Conservation (phyloP, 202 grass and related monocot genomes). For the Brachypodium distachyon region DNA sequence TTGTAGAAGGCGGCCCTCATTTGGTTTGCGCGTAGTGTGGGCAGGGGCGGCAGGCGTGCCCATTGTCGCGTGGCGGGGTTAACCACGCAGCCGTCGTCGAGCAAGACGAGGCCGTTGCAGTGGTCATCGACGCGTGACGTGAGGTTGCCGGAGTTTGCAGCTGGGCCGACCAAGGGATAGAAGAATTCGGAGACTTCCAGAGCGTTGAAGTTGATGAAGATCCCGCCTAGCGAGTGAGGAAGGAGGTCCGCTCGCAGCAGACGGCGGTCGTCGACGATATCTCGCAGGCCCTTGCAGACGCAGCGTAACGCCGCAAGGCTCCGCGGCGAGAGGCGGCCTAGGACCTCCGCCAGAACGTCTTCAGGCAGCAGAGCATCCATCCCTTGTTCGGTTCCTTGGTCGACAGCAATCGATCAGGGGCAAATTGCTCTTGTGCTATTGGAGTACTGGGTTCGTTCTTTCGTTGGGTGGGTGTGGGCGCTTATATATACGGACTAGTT, state of each 20-base stretch:
- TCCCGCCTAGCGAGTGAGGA: too few species aligned
- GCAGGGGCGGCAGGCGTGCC: neutral
- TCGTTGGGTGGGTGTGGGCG: too few species aligned
- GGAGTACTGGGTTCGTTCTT: too few species aligned
- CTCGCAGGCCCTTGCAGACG: neutral
- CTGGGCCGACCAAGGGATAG: neutral
- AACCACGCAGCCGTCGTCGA: neutral
- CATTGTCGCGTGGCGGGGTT: neutral
- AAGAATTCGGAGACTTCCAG: neutral
- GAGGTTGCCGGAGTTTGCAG: neutral
- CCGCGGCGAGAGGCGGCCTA: neutral
- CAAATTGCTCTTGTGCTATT: too few species aligned
- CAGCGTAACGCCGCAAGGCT: neutral
- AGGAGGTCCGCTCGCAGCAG: too few species aligned
- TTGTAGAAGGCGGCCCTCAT: neutral
- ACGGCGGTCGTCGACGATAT: too few species aligned
- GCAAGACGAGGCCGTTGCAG: neutral
- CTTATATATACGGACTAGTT: too few species aligned
- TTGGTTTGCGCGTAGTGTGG: neutral
- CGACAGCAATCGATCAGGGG: too few species aligned
- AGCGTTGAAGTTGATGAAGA: neutral
- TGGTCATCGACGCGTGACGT: neutral
- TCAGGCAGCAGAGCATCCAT: neutral
- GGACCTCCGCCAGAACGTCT: neutral
- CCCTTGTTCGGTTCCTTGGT: too few species aligned